Evolutionary conservation across 768 basidiomycete species (phyloP).

Genomic region (Xerocomellus amylosporus): DNA sequence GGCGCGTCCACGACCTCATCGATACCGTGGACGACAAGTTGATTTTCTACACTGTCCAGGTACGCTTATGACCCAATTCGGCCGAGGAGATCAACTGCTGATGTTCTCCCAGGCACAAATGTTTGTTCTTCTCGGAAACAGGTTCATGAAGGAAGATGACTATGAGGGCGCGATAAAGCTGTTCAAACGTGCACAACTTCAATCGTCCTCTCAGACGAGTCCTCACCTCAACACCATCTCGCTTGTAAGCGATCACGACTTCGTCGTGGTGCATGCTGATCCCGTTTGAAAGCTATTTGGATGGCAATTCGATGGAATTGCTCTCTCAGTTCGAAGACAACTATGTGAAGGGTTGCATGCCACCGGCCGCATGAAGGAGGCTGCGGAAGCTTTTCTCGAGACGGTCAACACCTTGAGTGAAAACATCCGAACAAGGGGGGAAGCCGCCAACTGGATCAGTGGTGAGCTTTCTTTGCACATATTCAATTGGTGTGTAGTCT

Average conservation of each 20-base stretch:
- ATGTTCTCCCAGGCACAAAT: slow-evolving; percentile 13
- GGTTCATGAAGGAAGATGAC: slow-evolving; percentile 4
- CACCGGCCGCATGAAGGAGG: slow-evolving; percentile 10
- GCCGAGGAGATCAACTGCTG: background rate
- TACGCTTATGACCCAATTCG: background rate
- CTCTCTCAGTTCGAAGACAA: slow-evolving; percentile 2
- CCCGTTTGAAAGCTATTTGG: slow-evolving; percentile 10
- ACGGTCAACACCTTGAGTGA: slow-evolving; percentile 4
- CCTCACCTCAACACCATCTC: slow-evolving; percentile 11
- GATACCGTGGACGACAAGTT: slow-evolving; percentile 9
- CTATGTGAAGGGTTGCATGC: slow-evolving; percentile 14
- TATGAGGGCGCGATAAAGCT: slow-evolving; percentile 11
- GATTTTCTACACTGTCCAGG: slow-evolving; percentile 9
- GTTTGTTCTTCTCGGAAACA: slow-evolving; percentile 11
- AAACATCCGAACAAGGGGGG: background rate
- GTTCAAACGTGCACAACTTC: slow-evolving; percentile 5
- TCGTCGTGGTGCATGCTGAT: background rate
- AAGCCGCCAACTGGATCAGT: slow-evolving; percentile 1
- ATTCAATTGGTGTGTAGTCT: background rate
- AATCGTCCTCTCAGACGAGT: background rate
- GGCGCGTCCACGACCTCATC: slow-evolving; percentile 11
- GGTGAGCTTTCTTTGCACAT: background rate
- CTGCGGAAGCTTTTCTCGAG: slow-evolving; percentile 10
- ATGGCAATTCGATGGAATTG: slow-evolving; percentile 12
- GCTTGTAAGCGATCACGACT: slow-evolving; percentile 1